phyloP scores from a whole-genome alignment of 1,139 yeast species.

The Zygosaccharomyces sapae region DNA sequence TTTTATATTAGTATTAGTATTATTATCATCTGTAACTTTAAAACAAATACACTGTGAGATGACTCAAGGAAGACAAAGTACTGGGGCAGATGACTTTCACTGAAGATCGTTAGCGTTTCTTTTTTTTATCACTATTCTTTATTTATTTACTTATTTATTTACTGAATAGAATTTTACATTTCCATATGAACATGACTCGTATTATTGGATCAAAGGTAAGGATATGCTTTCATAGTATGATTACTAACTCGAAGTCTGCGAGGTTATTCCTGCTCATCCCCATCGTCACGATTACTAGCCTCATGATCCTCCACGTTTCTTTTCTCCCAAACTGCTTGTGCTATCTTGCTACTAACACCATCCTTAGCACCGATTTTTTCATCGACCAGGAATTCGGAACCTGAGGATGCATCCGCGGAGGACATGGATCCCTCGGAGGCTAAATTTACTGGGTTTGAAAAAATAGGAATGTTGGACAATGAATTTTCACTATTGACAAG shows the following conservation, averaged over 20 bases:
- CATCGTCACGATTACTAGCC: background rate
- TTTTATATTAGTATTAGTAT: background rate
- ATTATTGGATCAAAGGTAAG: background rate
- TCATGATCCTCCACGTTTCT: constrained; percentile 16
- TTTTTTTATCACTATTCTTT: background rate
- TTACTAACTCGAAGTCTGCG: background rate
- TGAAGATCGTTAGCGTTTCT: too few relatives aligned
- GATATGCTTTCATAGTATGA: background rate
- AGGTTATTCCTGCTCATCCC: constrained; percentile 3
- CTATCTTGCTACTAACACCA: constrained; percentile 24
- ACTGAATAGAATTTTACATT: background rate
- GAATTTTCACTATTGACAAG: constrained; percentile 36
- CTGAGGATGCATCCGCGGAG: constrained; percentile 19
- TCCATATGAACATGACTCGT: background rate
- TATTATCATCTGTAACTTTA: background rate
- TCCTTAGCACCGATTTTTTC: constrained; percentile 17
- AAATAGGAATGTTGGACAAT: constrained; percentile 34
- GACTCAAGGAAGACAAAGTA: background rate
- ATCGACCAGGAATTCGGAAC: constrained; percentile 24
- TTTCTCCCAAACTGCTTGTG: constrained; percentile 28
- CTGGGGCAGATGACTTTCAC: background rate
- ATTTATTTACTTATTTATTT: background rate
- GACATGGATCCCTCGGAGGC: constrained; percentile 17
- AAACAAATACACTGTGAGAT: background rate
- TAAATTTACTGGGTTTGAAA: constrained; percentile 21